Base-by-base conservation (phyloP, 306 rosid genomes). In the Hylodesmum podocarpum region DNA sequence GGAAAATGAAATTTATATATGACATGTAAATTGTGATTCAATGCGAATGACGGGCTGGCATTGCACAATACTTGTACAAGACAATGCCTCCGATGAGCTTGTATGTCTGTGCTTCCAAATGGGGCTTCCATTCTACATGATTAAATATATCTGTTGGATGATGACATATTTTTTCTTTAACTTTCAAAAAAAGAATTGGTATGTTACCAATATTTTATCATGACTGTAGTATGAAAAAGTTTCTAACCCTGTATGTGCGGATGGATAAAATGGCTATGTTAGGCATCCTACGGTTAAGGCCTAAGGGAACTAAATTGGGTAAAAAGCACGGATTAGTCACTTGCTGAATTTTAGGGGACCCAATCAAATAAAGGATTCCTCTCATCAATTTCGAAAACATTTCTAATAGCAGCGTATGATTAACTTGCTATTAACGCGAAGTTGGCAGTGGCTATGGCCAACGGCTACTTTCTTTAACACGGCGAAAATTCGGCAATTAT, bases 31-130 rank as follows among this genome's bases (percentile, higher is more conserved):
- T 51, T 41, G 64, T 6, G 43, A 58, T 80, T 66, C 50, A 67
- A 78, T 64, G 64, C 76, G 66, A 65, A 51, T 58, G 68, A 57
- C 27, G 50, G 74, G 65, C 69, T 78, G 77, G 55, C 77, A 73
- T 82, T 73, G 81, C 73, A 51, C 57, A 40, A 72, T 46, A 54
- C 19, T 72, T 82, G 69, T 63, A 55, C 34, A 47, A 22, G 61
- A 27, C 54, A 61, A 80, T 86, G 64, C 76, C 68, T 74, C 76
- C 53, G 46, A 50, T 39, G 8, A 54, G 19, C 62, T 72, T 66
- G 61, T 82, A 55, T 77, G 40, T 31, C 41, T 34, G 76, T 28
- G 25, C 63, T 34, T 58, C 11, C 34, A 51, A 64, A 81, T 70
- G 34, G 76, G 34, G 76, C 29, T 53, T 82, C 75, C 79, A 44